Evolutionary conservation across 106 monocot species (phyloP), one percentile per base, ranked within the genome.

Genomic region (Dendrobium huoshanense): DNA sequence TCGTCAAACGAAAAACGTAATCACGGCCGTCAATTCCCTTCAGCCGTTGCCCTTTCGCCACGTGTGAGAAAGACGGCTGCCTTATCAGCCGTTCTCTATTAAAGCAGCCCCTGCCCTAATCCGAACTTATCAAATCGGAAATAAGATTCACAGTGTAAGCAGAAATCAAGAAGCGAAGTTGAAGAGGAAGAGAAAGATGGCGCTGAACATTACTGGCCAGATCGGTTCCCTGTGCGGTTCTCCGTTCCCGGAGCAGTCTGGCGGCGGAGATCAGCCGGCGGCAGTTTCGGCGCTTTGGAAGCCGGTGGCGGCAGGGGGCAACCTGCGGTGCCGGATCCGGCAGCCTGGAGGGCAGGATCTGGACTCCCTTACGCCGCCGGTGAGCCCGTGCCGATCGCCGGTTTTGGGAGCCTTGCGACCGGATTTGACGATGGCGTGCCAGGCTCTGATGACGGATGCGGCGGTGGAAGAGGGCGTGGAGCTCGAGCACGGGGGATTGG

Each of bases 311-410:
- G 83, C 79, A 11, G 43, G 40, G 47, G 49, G 78, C 17, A 79
- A 81, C 40, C 82, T 90, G 49, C 83, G 79, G 56, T 84, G 89
- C 81, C 78, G 83, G 78, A 85, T 89, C 65, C 55, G 78, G 44
- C 58, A 58, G 18, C 24, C 79, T 0, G 85, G 82, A 15, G 59
- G 48, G 40, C 75, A 77, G 48, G 86, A 85, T 25, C 75, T 81
- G 18, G 89, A 91, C 40, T 20, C 68, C 16, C 18, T 83, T 7
- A 79, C 87, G 18, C 88, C 89, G 55, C 88, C 90, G 33, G 10
- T 77, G 18, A 88, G 93, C 82, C 87, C 86, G 0, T 81, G 85
- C 84, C 29, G 76, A 9, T 87, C 85, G 1, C 92, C 85, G 7
- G 31, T 33, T 24, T 67, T 55, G 8, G 58, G 55, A 1, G 33